Evolutionary conservation across 2,329 filamentous ascomycete genomes (phyloP).

Genomic region (Aspergillus quadricinctus): DNA sequence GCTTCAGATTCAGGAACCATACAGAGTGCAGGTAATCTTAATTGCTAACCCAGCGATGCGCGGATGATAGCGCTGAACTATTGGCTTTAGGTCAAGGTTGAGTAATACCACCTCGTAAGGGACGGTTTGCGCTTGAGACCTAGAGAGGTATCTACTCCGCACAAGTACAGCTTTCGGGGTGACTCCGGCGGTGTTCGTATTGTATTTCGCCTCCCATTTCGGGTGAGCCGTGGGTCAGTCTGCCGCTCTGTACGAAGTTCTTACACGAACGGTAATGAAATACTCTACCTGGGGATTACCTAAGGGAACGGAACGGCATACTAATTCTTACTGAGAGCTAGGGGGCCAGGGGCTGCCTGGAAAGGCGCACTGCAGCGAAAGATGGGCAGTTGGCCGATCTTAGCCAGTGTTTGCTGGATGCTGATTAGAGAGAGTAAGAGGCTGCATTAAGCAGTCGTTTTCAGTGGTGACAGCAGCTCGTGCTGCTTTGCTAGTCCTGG

Average conservation of each 20-base stretch:
- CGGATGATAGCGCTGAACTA: background rate
- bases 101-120: background rate
- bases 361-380: background rate
- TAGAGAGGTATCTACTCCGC: too few species aligned
- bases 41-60: background rate
- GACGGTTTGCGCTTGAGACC: too few species aligned
- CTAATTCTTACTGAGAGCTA: background rate
- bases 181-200: background rate
- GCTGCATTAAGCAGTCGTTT: too few species aligned
- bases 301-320: background rate
- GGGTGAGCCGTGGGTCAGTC: background rate
- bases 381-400: background rate
- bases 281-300: background rate
- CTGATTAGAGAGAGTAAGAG: background rate
- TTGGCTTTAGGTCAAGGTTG: background rate
- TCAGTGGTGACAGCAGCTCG: constrained; percentile 3
- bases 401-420: background rate
- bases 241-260: background rate
- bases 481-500: constrained; percentile 8
- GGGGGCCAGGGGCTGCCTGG: background rate
- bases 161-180: constrained; percentile 2
- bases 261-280: background rate
- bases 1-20: background rate
- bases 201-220: background rate
- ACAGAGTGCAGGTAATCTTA: background rate